phyloP scores from a whole-genome alignment of 2,329 filamentous ascomycete species.

The Lasiodiplodia hormozganensis region DNA sequence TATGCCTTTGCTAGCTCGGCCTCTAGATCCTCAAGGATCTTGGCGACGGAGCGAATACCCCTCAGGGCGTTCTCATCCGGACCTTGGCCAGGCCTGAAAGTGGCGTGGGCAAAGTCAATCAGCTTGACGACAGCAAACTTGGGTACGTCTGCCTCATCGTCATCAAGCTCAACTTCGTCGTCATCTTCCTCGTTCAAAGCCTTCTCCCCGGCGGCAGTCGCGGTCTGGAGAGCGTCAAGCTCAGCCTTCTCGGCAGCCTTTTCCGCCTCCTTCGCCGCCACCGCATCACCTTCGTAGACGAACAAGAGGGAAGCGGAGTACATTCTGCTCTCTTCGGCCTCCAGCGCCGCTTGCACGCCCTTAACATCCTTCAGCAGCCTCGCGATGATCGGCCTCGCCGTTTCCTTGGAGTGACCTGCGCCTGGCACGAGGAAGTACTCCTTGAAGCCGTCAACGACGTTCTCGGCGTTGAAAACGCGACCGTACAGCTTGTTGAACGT shows the following conservation, averaged over 20 bases:
- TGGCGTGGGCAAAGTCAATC: conserved; percentile 96
- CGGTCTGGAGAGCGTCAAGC: conserved; percentile 46
- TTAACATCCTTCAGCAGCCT: conserved; percentile 55
- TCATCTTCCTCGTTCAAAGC: conserved; percentile 50
- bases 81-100: conserved; percentile 80
- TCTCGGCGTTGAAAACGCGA: conserved; percentile 62
- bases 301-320: conserved; percentile 70
- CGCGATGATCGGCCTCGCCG: background rate
- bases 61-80: conserved; percentile 83
- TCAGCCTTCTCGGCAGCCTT: conserved; percentile 33
- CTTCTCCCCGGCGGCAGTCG: conserved; percentile 39
- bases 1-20: conserved; percentile 38
- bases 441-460: conserved; percentile 64
- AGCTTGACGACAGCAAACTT: conserved; percentile 82
- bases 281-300: conserved; percentile 69
- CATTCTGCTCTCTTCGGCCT: conserved; percentile 70
- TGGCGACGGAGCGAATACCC: conserved; percentile 74
- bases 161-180: conserved; percentile 52
- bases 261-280: conserved; percentile 40
- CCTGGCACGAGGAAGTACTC: conserved; percentile 58
- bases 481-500: conserved; percentile 73
- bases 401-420: conserved; percentile 46
- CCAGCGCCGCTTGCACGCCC: conserved; percentile 63
- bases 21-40: conserved; percentile 72
- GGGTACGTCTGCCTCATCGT: conserved; percentile 64